phyloP scores from a whole-genome alignment of 1,284 basidiomycete genomes.

The Lentinus polychrous region DNA sequence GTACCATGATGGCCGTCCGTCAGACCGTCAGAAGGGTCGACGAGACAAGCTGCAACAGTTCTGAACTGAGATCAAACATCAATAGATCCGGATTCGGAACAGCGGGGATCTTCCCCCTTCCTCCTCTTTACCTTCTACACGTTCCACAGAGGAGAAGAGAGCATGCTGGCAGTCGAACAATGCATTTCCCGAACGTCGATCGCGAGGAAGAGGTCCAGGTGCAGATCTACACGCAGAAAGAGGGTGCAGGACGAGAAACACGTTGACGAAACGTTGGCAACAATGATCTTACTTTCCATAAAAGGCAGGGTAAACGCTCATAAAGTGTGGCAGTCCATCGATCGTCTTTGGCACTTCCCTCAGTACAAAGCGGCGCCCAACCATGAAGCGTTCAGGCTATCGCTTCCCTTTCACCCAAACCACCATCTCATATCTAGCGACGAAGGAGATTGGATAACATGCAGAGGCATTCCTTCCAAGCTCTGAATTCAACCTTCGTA shows the following conservation, averaged over 20 bases:
- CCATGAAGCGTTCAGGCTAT: not conserved
- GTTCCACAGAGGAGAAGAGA: too few relatives aligned
- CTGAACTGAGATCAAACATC: too few relatives aligned
- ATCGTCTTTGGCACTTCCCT: slow-evolving; percentile 4
- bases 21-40: too few relatives aligned
- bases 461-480: slow-evolving; percentile 70
- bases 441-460: slow-evolving; percentile 14
- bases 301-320: not conserved
- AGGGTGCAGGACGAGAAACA: not conserved
- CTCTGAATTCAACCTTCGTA: slow-evolving; percentile 77
- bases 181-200: too few relatives aligned
- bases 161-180: too few relatives aligned
- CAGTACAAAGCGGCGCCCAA: not conserved
- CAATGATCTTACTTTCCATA: not conserved
- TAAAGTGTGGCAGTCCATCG: not conserved
- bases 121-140: too few relatives aligned
- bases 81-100: too few relatives aligned
- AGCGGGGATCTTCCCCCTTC: too few relatives aligned
- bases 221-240: not conserved
- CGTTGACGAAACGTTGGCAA: not conserved
- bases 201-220: not conserved
- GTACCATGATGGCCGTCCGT: too few relatives aligned
- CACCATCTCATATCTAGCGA: slow-evolving; percentile 7
- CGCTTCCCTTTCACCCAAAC: slow-evolving; percentile 4
- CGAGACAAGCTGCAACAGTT: too few relatives aligned